Conservation (phyloP, 352 stramenopile species). For the Pythium brachiatum region DNA sequence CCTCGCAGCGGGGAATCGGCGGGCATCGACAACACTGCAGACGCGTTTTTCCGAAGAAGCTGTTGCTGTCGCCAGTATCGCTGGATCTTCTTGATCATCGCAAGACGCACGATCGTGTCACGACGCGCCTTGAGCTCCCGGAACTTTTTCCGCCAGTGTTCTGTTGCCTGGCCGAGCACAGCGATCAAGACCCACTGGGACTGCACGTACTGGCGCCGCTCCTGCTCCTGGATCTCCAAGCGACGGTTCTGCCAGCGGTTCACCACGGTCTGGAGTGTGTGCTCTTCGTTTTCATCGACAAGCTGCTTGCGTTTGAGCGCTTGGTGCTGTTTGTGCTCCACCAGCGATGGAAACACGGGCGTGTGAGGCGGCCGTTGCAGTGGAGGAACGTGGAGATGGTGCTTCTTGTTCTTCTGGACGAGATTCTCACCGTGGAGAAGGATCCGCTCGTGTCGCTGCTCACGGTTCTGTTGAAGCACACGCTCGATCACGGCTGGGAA, state of each 20-base stretch:
- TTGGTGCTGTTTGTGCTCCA: slow-evolving; percentile 49
- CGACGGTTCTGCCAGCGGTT: slow-evolving; percentile 56
- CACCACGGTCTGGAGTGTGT: slow-evolving; percentile 32
- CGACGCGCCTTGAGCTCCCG: slow-evolving; percentile 40
- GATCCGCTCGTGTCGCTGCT: slow-evolving; percentile 12
- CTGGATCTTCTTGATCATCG: slow-evolving; percentile 60
- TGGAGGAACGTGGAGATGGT: slow-evolving; percentile 24
- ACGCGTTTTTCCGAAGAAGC: slow-evolving; percentile 27
- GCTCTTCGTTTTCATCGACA: slow-evolving; percentile 42
- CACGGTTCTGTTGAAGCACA: slow-evolving; percentile 27
- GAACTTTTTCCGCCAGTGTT: slow-evolving; percentile 43
- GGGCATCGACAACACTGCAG: slow-evolving; percentile 22
- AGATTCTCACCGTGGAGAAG: slow-evolving; percentile 46
- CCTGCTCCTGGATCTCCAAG: slow-evolving; percentile 30
- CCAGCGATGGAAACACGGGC: slow-evolving; percentile 50
- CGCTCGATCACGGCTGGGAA: slow-evolving; percentile 51
- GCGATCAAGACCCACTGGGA: slow-evolving; percentile 61
- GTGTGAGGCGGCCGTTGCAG: slow-evolving; percentile 51
- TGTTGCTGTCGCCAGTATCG: slow-evolving; percentile 44
- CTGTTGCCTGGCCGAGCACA: slow-evolving; percentile 32
- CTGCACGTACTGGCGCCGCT: slow-evolving; percentile 38
- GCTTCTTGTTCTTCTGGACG: slow-evolving; percentile 46
- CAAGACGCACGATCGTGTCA: slow-evolving; percentile 31
- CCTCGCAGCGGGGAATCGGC: slow-evolving; percentile 29
- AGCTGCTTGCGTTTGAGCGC: slow-evolving; percentile 52